Percentiles rank a stretch among this genome's conserved stretches.
Conservation (phyloP, 805 yeast species). For the Deakozyma indianensis region DNA sequence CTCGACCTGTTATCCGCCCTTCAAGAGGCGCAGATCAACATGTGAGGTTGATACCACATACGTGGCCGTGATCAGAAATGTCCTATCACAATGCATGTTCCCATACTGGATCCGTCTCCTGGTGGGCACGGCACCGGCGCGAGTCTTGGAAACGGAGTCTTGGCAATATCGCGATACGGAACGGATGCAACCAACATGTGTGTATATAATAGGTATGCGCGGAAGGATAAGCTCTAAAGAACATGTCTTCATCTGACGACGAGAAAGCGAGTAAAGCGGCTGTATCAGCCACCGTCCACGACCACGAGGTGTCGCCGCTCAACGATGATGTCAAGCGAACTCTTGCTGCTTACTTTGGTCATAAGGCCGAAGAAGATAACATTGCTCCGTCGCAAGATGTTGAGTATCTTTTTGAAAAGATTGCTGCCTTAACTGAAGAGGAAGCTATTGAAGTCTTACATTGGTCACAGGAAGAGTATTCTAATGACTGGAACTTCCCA, state of each 20-base stretch:
- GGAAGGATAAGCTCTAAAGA: no score
- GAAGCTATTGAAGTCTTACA: conserved; percentile 26
- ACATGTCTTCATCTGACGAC: neutral
- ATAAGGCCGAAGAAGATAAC: neutral
- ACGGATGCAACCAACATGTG: no score
- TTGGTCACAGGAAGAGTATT: conserved; percentile 25
- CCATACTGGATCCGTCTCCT: neutral
- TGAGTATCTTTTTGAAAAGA: conserved; percentile 28
- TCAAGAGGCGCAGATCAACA: no score
- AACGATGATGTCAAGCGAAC: neutral
- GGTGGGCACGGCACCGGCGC: neutral
- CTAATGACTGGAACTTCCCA: conserved; percentile 32
- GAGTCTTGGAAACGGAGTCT: no score
- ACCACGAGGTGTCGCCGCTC: neutral
- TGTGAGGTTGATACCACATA: no score
- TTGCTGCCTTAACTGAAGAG: conserved; percentile 21
- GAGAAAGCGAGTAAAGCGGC: neutral
- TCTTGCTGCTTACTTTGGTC: neutral
- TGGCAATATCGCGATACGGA: no score
- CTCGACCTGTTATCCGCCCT: no score
- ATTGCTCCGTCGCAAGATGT: conserved; percentile 6
- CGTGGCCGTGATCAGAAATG: no score
- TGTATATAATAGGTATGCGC: no score
- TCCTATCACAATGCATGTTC: no score
- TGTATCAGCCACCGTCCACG: neutral